These are phyloP conservation scores for Phytophthora syringae DNA, from an alignment of 352 stramenopile genomes.

Conservation along the genomic window DNA sequence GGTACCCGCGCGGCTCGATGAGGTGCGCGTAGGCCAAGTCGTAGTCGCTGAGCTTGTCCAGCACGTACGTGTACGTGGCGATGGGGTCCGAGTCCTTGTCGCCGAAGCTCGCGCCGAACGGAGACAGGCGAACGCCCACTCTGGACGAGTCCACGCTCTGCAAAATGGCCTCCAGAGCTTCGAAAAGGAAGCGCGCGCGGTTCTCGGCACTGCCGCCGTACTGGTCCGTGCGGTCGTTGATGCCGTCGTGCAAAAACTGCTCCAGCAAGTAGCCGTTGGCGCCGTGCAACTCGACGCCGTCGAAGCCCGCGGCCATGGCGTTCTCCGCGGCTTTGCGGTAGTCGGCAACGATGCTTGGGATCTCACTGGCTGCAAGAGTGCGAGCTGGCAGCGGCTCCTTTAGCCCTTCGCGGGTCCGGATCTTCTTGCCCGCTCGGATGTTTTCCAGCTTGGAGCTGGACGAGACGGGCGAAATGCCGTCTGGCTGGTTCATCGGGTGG, in stretches of 20 bases:
- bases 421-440: conserved; percentile 42
- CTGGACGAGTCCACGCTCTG: conserved; percentile 36
- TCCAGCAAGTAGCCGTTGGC: conserved; percentile 95
- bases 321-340: conserved; percentile 70
- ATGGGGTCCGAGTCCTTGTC: conserved; percentile 53
- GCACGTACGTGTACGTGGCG: conserved; percentile 56
- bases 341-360: conserved; percentile 71
- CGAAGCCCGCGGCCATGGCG: conserved; percentile 85
- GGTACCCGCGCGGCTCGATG: conserved; percentile 62
- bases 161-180: conserved; percentile 70
- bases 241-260: conserved; percentile 85
- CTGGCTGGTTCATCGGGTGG: conserved; percentile 73
- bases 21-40: conserved; percentile 67
- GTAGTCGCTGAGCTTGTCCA: conserved; percentile 63
- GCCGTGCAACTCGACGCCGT: conserved; percentile 90
- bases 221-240: conserved; percentile 87
- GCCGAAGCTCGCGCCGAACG: conserved; percentile 58
- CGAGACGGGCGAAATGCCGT: conserved; percentile 60
- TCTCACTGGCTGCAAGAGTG: conserved; percentile 77
- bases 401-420: conserved; percentile 50
- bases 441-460: conserved; percentile 54
- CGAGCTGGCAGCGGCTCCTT: conserved; percentile 55
- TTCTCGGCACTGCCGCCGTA: conserved; percentile 91
- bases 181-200: conserved; percentile 76
- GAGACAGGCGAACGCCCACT: conserved; percentile 57